Evolutionary conservation across 2,329 filamentous ascomycete genomes (phyloP).

Genomic region (Aspergillus sojae): DNA sequence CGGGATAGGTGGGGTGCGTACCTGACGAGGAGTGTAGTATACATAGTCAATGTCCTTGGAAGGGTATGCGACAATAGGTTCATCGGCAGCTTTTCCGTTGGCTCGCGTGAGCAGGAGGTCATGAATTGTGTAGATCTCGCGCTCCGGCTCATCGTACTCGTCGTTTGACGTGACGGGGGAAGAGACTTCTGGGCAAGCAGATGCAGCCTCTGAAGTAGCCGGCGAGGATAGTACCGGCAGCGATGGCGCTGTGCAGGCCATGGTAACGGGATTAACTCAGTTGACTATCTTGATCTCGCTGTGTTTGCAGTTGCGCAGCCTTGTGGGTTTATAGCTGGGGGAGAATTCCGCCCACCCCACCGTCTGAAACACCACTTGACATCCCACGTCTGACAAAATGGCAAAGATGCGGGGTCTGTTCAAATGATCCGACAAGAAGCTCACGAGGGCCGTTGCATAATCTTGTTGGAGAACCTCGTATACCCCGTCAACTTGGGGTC

Average conservation of each 20-base stretch:
- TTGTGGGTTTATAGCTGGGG: background rate
- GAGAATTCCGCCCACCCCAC: background rate
- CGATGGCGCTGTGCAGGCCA: conserved; percentile 10
- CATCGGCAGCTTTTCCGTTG: conserved; percentile 9
- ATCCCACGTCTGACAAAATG: background rate
- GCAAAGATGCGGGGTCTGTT: background rate
- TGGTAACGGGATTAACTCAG: background rate
- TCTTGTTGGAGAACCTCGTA: background rate
- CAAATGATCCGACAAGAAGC: background rate
- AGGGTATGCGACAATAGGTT: conserved; percentile 23
- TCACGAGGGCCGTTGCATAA: background rate
- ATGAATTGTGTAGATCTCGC: conserved; percentile 18
- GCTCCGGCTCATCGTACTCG: conserved; percentile 2
- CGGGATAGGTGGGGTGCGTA: background rate
- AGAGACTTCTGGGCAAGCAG: background rate
- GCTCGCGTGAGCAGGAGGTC: conserved; percentile 17
- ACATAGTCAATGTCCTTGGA: conserved; percentile 14
- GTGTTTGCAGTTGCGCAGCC: background rate
- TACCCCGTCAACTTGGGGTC: background rate
- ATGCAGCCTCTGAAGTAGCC: background rate
- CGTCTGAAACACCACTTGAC: background rate
- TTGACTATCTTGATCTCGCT: background rate
- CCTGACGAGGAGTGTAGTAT: conserved; percentile 23
- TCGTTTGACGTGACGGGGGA: conserved; percentile 13
- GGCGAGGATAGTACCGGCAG: conserved; percentile 7